Evolutionary conservation across 2,329 filamentous ascomycete genomes (phyloP), one percentile per base, ranked within the genome.

Genomic region (Cladosporium halotolerans): DNA sequence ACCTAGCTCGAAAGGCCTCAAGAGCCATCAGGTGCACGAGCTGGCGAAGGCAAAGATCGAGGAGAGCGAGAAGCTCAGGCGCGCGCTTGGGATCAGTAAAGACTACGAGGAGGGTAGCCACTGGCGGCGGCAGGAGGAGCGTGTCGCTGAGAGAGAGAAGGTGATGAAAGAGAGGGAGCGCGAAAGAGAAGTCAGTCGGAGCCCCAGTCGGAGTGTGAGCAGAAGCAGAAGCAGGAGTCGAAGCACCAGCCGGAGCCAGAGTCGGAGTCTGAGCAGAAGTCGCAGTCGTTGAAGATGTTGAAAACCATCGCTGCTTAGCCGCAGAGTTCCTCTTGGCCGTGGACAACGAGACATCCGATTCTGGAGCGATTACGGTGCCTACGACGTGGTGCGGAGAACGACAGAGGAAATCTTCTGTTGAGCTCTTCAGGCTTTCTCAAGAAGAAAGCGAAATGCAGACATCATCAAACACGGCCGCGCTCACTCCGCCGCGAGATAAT

Each of bases 1-100:
- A 3, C 58, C 73, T 55, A 65, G 70, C 51, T 70, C 71, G 51
- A 80, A 76, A 61, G 79, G 81, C 9, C 79, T 97, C 59, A 99
- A 97, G 73, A 79, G 84, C 60, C 90, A 97, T 72, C 89, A 97
- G 72, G 90, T 97, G 16, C 93, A 99, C 74, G 93, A 97, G 73
- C 79, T 96, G 69, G 93, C 93, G 14, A 88, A 93, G 65, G 93
- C 92, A 56, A 99, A 99, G 79, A 92, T 95, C 62, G 86, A 89
- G 69, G 93, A 99, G 78, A 96, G 86, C 70, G 91, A 97, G 73
- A 81, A 88, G 63, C 75, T 99, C 68, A 77, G 92, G 59, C 88
- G 79, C 70, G 93, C 93, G 7, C 76, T 99, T 60, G 91, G 90
- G 46, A 95, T 97, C 64, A 84, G 84, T 66, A 85, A 85, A 66